Percentiles rank a stretch among this genome's conserved stretches.
Evolutionary conservation across 192 early-diverging fungal genomes (phyloP).

Genomic region (Chytriomyces confervae): DNA sequence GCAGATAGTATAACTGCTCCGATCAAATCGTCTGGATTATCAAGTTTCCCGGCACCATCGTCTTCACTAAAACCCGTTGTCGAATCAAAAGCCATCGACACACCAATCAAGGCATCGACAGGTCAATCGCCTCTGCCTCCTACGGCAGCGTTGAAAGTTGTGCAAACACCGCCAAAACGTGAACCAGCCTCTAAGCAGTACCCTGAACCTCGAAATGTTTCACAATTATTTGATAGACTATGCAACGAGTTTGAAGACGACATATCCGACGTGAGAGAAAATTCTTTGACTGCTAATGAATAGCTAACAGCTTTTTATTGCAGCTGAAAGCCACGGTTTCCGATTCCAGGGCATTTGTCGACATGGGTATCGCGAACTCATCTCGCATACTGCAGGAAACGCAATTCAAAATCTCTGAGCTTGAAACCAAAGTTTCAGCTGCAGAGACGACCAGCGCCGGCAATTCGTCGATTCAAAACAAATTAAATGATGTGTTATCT

Average conservation of each 20-base stretch:
- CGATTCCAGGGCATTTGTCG: conserved; percentile 11
- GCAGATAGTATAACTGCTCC: not conserved
- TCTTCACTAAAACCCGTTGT: not conserved
- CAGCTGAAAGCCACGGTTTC: not conserved
- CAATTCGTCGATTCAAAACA: not conserved
- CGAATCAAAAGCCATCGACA: too few species aligned
- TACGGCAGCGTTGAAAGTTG: not conserved
- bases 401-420: conserved; percentile 11
- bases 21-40: not conserved
- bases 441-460: not conserved
- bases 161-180: conserved; percentile 14
- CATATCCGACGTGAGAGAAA: conserved; percentile 9
- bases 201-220: not conserved
- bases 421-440: not conserved
- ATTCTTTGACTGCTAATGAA: not conserved
- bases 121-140: not conserved
- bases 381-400: conserved; percentile 6
- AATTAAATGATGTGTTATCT: not conserved
- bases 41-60: not conserved
- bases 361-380: conserved; percentile 11
- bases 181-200: conserved; percentile 5
- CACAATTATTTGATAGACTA: conserved; percentile 23
- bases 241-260: conserved; percentile 28
- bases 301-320: not conserved
- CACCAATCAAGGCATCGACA: not conserved